These are phyloP conservation scores for Biscogniauxia mediterranea DNA, from an alignment of 2,329 filamentous ascomycete species.

Conservation along the genomic window DNA sequence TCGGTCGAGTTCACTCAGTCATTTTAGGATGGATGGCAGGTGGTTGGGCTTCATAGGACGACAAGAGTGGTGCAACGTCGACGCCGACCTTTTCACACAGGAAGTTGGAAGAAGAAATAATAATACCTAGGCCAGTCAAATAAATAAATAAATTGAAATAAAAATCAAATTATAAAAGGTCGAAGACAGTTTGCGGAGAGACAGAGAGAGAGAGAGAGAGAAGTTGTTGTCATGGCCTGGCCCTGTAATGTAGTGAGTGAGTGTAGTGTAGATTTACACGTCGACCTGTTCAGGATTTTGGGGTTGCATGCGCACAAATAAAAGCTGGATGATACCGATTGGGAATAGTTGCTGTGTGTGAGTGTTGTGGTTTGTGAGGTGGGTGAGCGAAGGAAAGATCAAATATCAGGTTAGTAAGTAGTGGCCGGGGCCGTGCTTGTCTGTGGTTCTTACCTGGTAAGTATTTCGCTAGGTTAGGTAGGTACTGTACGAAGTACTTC, in stretches of 20 bases:
- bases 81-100: constrained; percentile 3
- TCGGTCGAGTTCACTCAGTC: background rate
- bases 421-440: too few species aligned
- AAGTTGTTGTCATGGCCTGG: constrained; percentile 2
- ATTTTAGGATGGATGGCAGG: constrained; percentile 16
- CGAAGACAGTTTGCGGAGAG: background rate
- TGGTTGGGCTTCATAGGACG: constrained; percentile 24
- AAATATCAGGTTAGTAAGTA: too few species aligned
- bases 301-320: constrained; percentile 15
- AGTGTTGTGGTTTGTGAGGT: background rate
- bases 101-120: background rate
- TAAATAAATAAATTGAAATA: background rate
- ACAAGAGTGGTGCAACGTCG: constrained; percentile 15
- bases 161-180: background rate
- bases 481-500: too few species aligned
- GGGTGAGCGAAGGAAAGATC: background rate
- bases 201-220: background rate
- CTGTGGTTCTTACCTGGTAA: too few species aligned
- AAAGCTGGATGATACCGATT: constrained; percentile 1
- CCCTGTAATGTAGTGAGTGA: too few species aligned
- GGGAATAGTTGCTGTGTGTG: background rate
- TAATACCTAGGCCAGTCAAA: too few species aligned
- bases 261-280: constrained; percentile 6
- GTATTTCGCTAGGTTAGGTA: too few species aligned
- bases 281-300: constrained; percentile 8